These are phyloP conservation scores for Berkeleyomyces basicola DNA, from an alignment of 2,329 filamentous ascomycete species.

Conservation along the genomic window DNA sequence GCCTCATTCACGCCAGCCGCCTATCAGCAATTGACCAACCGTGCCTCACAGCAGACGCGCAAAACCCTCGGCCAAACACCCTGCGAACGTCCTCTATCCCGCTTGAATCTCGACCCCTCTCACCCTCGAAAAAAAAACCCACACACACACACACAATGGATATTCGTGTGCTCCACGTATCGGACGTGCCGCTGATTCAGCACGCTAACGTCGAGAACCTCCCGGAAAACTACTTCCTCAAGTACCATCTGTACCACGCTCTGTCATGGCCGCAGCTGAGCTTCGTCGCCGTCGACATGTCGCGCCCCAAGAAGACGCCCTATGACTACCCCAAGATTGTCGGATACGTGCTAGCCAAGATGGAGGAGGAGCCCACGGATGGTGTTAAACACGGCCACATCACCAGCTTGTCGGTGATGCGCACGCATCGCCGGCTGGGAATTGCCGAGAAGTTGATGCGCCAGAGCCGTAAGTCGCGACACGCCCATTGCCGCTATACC, in stretches of 20 bases:
- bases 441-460: constrained; percentile 97
- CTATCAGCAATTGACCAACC: neutral
- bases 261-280: constrained; percentile 95
- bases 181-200: constrained; percentile 82
- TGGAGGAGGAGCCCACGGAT: constrained; percentile 93
- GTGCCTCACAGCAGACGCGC: neutral
- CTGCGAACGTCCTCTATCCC: neutral
- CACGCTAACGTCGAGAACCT: constrained; percentile 98
- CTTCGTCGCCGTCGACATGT: constrained; percentile 89
- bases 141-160: constrained; percentile 42
- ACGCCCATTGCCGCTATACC: too few species aligned
- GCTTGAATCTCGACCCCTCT: neutral
- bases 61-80: neutral
- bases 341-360: constrained; percentile 97
- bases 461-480: constrained; percentile 58
- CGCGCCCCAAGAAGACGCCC: constrained; percentile 56
- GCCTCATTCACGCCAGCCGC: neutral
- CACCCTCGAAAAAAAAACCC: neutral
- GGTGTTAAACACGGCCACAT: constrained; percentile 91
- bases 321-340: constrained; percentile 95
- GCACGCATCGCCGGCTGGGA: constrained; percentile 77
- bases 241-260: constrained; percentile 99
- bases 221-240: constrained; percentile 98
- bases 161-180: constrained; percentile 70
- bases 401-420: constrained; percentile 87